Conservation (phyloP, 331 rosid genomes). For the Rosa hybrid region DNA sequence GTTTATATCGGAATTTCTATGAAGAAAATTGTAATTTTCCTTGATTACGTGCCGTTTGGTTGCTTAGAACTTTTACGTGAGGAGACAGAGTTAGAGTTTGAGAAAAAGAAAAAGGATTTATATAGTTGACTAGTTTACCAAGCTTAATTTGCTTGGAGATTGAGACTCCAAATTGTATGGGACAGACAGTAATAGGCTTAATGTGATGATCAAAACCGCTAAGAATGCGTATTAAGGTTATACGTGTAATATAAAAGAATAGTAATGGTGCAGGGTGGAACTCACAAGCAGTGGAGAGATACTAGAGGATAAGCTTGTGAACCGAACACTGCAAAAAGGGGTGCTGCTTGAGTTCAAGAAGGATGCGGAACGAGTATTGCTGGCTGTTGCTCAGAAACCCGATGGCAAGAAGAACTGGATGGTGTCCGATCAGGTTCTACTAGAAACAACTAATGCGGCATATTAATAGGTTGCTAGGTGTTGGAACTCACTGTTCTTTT, state of each 20-base stretch:
- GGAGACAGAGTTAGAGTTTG: neutral
- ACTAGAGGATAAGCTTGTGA: constrained; percentile 63
- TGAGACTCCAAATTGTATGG: neutral
- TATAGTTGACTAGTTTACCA: neutral
- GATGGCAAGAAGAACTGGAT: constrained; percentile 99
- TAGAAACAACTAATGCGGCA: constrained; percentile 78
- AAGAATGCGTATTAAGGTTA: neutral
- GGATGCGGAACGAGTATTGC: constrained; percentile 77
- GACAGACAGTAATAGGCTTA: neutral
- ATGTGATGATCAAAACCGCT: neutral
- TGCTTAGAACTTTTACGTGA: neutral
- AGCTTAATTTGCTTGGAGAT: neutral
- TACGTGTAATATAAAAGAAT: constrained; percentile 3
- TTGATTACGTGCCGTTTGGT: neutral
- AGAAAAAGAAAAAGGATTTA: neutral
- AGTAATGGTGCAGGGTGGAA: constrained; percentile 44
- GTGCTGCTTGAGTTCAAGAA: constrained; percentile 86
- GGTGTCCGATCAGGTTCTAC: constrained; percentile 98
- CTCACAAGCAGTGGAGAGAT: constrained; percentile 56
- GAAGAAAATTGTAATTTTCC: neutral
- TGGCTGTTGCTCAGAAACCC: constrained; percentile 88
- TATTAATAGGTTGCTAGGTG: constrained; percentile 95
- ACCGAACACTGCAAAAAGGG: constrained; percentile 64
- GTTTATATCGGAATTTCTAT: neutral
- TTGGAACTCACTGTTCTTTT: constrained; percentile 42